Percentiles rank a stretch among this genome's conserved stretches.
Conservation (phyloP, 2,329 filamentous ascomycete species). For the Trichoderma sp. region DNA sequence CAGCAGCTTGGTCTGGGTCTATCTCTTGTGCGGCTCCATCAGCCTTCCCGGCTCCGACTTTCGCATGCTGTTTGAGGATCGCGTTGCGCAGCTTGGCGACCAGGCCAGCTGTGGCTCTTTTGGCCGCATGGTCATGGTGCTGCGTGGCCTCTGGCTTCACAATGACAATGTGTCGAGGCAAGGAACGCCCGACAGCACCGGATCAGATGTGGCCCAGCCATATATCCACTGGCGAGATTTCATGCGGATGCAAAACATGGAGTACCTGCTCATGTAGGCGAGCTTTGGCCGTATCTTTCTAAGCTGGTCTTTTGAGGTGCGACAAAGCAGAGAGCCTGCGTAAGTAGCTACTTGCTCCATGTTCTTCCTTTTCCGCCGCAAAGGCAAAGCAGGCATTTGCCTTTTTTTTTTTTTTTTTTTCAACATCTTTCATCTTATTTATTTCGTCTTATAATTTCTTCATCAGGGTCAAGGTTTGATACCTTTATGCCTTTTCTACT, state of each 20-base stretch:
- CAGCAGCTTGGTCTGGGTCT: conserved; percentile 88
- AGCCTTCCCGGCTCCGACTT: conserved; percentile 73
- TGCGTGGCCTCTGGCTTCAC: conserved; percentile 83
- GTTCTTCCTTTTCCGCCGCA: conserved; percentile 13
- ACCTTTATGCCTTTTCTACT: conserved; percentile 10
- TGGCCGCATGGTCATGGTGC: conserved; percentile 74
- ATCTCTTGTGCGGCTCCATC: conserved; percentile 81
- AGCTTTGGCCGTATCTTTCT: conserved; percentile 31
- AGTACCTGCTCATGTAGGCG: conserved; percentile 80
- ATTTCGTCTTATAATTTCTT: conserved; percentile 32
- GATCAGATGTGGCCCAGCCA: conserved; percentile 50
- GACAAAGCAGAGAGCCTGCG: conserved; percentile 27
- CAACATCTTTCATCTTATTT: conserved; percentile 32
- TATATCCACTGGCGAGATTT: conserved; percentile 93
- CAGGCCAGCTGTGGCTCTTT: conserved; percentile 81
- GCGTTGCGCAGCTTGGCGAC: conserved; percentile 73
- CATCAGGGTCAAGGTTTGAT: conserved; percentile 31
- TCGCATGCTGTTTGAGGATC: conserved; percentile 75
- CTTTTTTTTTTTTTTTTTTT: conserved; percentile 22
- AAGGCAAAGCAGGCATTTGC: conserved; percentile 23
- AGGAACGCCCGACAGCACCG: conserved; percentile 41
- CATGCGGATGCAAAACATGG: conserved; percentile 89
- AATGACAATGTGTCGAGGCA: conserved; percentile 57
- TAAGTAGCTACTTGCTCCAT: conserved; percentile 24
- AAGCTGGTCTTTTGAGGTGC: conserved; percentile 44